Conservation (phyloP, 495 filamentous ascomycete genomes). For the Penicillium robsamsonii region DNA sequence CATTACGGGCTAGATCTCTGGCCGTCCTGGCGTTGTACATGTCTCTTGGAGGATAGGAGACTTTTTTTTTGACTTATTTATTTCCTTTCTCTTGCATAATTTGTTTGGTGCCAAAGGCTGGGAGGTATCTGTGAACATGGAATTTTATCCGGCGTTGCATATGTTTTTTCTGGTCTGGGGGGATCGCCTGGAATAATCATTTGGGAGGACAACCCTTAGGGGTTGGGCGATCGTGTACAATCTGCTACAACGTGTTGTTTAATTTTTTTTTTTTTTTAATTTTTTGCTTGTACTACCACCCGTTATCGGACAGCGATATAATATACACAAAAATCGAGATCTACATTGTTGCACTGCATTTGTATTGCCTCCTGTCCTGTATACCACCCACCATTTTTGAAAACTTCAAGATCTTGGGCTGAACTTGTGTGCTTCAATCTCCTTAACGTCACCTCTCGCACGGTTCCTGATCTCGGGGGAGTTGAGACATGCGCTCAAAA, state of each 20-base stretch:
- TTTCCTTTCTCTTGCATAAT: conserved; percentile 30
- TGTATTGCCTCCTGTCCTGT: neutral
- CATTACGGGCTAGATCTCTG: conserved; percentile 28
- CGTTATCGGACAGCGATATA: conserved; percentile 18
- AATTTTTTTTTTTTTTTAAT: conserved; percentile 11
- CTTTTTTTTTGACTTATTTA: conserved; percentile 21
- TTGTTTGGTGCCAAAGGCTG: conserved; percentile 24
- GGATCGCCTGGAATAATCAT: conserved; percentile 25
- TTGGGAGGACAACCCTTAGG: conserved; percentile 8
- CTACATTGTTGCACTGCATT: conserved; percentile 6
- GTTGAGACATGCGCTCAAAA: conserved; percentile 1
- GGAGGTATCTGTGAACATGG: conserved; percentile 20
- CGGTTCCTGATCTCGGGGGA: conserved; percentile 12
- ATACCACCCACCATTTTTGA: neutral
- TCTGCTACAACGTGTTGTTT: conserved; percentile 21
- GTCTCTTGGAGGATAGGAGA: conserved; percentile 22
- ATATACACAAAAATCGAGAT: conserved; percentile 21
- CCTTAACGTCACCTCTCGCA: conserved; percentile 8
- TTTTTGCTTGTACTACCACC: conserved; percentile 23
- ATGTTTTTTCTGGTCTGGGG: conserved; percentile 13
- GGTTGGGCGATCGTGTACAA: conserved; percentile 30
- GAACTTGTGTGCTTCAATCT: neutral
- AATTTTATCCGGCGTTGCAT: conserved; percentile 25
- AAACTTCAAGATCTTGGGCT: neutral
- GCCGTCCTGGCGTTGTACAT: conserved; percentile 39